These are phyloP conservation scores for Parasarocladium wereldwijsianum DNA, from an alignment of 2,329 filamentous ascomycete species.

Conservation along the genomic window DNA sequence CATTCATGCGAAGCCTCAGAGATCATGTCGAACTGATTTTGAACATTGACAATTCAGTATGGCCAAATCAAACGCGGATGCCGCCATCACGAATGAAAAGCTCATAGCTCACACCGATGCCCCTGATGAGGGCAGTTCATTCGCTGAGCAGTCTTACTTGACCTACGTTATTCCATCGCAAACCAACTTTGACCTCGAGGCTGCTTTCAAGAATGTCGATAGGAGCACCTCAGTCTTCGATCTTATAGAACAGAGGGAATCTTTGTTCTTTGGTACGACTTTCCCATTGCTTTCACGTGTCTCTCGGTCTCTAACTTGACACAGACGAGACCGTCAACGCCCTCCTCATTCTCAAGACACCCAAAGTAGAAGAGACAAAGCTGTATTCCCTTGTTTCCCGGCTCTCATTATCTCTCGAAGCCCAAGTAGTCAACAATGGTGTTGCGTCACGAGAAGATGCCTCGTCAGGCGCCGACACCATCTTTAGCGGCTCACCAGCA, in stretches of 20 bases:
- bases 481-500: constrained; percentile 40
- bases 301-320: constrained; percentile 9
- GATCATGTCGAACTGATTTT: too few species aligned
- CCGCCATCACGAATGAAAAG: too few species aligned
- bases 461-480: constrained; percentile 38
- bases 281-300: constrained; percentile 6
- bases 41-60: too few species aligned
- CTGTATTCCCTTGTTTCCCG: constrained; percentile 45
- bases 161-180: constrained; percentile 45
- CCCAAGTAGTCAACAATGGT: constrained; percentile 45
- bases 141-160: constrained; percentile 44
- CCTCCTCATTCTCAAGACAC: constrained; percentile 52
- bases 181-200: constrained; percentile 39
- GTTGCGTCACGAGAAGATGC: constrained; percentile 27
- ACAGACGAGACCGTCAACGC: constrained; percentile 61
- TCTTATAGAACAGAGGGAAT: constrained; percentile 45
- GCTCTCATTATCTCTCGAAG: constrained; percentile 52
- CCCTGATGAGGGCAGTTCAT: constrained; percentile 16
- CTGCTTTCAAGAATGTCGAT: constrained; percentile 28
- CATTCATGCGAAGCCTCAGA: too few species aligned
- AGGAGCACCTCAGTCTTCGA: constrained; percentile 34
- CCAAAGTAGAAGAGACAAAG: constrained; percentile 38
- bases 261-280: constrained; percentile 56
- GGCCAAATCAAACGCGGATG: too few species aligned
- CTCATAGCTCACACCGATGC: too few species aligned